phyloP scores from a whole-genome alignment of 768 basidiomycete species.

The Boletus vermiculosoides region DNA sequence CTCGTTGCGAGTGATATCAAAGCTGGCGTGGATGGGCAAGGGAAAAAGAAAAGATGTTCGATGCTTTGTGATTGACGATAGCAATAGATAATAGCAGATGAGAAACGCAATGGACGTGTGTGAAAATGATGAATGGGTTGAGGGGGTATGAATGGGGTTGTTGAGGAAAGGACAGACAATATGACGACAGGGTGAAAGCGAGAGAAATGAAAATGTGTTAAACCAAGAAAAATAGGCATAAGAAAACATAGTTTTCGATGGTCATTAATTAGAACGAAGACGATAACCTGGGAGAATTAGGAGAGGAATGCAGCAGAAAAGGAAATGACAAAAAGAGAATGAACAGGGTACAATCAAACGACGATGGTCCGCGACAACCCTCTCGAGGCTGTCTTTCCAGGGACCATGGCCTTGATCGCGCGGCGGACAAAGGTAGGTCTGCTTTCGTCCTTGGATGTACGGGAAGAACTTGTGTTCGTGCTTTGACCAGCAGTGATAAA shows the following conservation, averaged over 20 bases:
- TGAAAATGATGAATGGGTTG: constrained; percentile 9
- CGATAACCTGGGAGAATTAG: background rate
- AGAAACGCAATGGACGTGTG: constrained; percentile 30
- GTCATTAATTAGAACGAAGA: constrained; percentile 25
- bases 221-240: constrained; percentile 13
- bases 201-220: constrained; percentile 3
- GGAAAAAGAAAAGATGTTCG: constrained; percentile 4
- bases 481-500: constrained; percentile 41
- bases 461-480: constrained; percentile 15
- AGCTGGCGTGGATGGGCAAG: background rate
- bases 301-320: background rate
- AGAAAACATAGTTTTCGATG: constrained; percentile 7
- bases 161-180: constrained; percentile 17
- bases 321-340: background rate
- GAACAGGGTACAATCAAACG: constrained; percentile 14
- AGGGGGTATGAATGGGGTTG: constrained; percentile 12
- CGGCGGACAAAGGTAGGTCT: constrained; percentile 57
- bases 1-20: constrained; percentile 20
- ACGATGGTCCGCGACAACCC: constrained; percentile 44
- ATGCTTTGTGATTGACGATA: constrained; percentile 27
- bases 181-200: constrained; percentile 26
- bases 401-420: constrained; percentile 75
- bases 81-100: constrained; percentile 35
- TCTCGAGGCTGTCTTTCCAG: constrained; percentile 55
- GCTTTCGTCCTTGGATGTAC: constrained; percentile 44